Conservation (phyloP, 2,329 filamentous ascomycete species). For the Pseudogymnoascus sp. region DNA sequence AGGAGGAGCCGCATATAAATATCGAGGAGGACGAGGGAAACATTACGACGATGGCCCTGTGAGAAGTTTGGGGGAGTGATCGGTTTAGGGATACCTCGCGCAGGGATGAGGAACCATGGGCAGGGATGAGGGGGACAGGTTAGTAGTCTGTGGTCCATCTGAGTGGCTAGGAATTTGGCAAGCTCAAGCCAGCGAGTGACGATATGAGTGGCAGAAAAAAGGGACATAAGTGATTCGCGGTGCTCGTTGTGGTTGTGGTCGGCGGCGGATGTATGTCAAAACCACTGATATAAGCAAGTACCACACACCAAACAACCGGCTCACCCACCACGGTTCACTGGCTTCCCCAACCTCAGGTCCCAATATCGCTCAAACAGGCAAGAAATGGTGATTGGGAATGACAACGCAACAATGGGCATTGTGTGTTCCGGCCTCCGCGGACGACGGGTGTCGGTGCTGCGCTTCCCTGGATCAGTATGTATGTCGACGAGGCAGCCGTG, state of each 20-base stretch:
- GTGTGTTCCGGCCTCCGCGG: neutral
- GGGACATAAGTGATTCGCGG: too few relatives aligned
- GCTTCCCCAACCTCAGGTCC: neutral
- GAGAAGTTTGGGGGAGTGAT: too few relatives aligned
- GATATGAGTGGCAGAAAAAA: too few relatives aligned
- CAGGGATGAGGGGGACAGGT: neutral
- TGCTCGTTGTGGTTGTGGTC: too few relatives aligned
- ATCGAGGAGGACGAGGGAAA: neutral
- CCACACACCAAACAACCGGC: neutral
- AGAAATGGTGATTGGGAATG: neutral
- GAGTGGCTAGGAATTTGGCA: too few relatives aligned
- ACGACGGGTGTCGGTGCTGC: neutral
- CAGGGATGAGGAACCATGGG: too few relatives aligned
- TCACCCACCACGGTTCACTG: neutral
- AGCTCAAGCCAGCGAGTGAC: too few relatives aligned
- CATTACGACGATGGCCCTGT: too few relatives aligned
- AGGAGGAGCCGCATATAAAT: neutral
- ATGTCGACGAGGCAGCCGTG: neutral
- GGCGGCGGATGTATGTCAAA: too few relatives aligned
- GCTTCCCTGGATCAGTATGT: neutral
- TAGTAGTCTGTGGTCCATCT: too few relatives aligned
- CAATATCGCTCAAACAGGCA: neutral
- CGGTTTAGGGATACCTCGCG: too few relatives aligned
- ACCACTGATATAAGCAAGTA: too few relatives aligned
- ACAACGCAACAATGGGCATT: neutral